phyloP scores from a whole-genome alignment of 305 asterid genomes.

The Fraxinus dipetala region DNA sequence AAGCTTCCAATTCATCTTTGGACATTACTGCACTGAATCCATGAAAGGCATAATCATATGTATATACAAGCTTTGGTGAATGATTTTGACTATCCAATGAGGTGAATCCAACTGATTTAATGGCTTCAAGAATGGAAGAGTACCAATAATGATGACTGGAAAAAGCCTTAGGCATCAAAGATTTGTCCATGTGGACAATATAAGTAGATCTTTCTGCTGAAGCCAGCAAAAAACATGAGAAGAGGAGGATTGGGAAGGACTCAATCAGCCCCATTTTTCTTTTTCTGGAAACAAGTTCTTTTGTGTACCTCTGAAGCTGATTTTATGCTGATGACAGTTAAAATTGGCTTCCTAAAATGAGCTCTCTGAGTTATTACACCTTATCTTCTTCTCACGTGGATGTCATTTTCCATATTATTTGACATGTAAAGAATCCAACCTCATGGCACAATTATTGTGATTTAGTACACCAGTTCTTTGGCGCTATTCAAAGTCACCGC shows the following conservation, averaged over 20 bases:
- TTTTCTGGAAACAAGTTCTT: not conserved
- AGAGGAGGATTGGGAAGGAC: not conserved
- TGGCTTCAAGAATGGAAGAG: conserved; percentile 33
- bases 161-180: conserved; percentile 39
- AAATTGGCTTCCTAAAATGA: not conserved
- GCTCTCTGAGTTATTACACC: not conserved
- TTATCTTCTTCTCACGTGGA: not conserved
- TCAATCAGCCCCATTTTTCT: conserved; percentile 5
- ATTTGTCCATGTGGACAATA: conserved; percentile 34
- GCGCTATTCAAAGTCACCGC: not conserved
- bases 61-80: conserved; percentile 24
- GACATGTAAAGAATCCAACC: not conserved
- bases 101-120: not conserved
- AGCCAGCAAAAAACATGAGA: conserved; percentile 2
- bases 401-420: not conserved
- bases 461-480: not conserved
- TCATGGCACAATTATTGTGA: not conserved
- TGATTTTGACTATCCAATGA: not conserved
- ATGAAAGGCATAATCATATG: conserved; percentile 36
- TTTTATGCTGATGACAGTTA: not conserved
- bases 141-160: conserved; percentile 39
- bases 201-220: conserved; percentile 26
- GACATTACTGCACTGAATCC: conserved; percentile 36
- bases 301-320: not conserved
- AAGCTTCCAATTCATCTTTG: conserved; percentile 4